phyloP scores from a whole-genome alignment of 1,139 yeast species.

The Candida buenavistaensis region DNA sequence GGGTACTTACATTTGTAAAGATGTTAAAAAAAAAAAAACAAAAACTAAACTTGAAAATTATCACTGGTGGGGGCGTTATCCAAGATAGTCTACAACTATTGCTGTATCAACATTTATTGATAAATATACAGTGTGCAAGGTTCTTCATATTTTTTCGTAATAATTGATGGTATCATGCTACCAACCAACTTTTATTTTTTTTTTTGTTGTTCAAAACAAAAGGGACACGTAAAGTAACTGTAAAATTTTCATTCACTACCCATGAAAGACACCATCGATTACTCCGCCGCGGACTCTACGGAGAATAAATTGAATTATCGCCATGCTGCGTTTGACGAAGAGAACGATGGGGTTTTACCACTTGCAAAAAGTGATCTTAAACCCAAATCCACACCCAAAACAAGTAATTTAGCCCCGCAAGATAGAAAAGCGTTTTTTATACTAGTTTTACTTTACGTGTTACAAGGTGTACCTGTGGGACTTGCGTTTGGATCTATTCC shows the following conservation, averaged over 20 bases:
- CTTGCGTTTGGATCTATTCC: constrained; percentile 96
- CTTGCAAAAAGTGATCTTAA: constrained; percentile 25
- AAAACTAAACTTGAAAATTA: too few species aligned
- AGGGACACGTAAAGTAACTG: too few species aligned
- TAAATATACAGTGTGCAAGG: too few species aligned
- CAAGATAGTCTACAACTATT: too few species aligned
- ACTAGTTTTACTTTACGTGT: constrained; percentile 68
- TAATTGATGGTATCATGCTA: too few species aligned
- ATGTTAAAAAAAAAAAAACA: too few species aligned
- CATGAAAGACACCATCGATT: background rate
- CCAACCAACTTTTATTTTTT: background rate
- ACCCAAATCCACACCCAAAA: constrained; percentile 7
- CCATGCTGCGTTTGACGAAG: constrained; percentile 29
- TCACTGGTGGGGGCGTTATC: too few species aligned
- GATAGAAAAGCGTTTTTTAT: constrained; percentile 75
- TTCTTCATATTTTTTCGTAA: too few species aligned
- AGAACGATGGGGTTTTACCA: constrained; percentile 40
- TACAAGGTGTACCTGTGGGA: constrained; percentile 97
- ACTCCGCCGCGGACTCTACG: constrained; percentile 11
- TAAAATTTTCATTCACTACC: too few species aligned
- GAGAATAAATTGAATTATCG: constrained; percentile 20
- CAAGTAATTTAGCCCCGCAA: constrained; percentile 26
- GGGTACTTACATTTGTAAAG: too few species aligned
- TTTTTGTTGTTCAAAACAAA: background rate
- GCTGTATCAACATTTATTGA: too few species aligned